Evolutionary conservation across 768 basidiomycete genomes (phyloP).

Genomic region (Lactarius hengduanensis): DNA sequence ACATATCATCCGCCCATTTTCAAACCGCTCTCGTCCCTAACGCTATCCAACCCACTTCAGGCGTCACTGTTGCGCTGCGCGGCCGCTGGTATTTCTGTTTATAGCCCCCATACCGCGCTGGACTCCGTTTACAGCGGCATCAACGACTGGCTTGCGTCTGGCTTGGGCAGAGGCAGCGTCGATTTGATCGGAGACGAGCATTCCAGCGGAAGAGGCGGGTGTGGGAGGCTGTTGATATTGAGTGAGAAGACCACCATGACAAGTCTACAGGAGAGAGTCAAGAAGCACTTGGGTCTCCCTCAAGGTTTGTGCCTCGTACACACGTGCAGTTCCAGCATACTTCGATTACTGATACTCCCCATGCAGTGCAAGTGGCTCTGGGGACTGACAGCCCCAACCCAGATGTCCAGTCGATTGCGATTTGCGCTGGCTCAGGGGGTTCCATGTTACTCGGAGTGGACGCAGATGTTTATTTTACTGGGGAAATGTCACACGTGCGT

Average conservation of each 20-base stretch:
- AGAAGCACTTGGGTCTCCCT: conserved; percentile 31
- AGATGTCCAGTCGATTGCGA: conserved; percentile 61
- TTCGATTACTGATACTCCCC: conserved; percentile 11
- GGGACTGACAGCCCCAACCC: conserved; percentile 28
- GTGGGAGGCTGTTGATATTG: conserved; percentile 19
- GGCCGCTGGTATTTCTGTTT: conserved; percentile 81
- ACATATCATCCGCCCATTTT: conserved; percentile 89
- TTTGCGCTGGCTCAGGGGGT: conserved; percentile 90
- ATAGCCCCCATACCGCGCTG: conserved; percentile 84
- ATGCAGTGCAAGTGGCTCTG: conserved; percentile 64
- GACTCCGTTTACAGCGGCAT: conserved; percentile 84
- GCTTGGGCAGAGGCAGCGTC: conserved; percentile 30
- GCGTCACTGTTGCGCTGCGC: conserved; percentile 75
- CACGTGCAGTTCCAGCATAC: conserved; percentile 17
- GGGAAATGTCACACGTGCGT: conserved; percentile 87
- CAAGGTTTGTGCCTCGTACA: conserved; percentile 43
- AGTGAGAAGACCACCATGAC: conserved; percentile 25
- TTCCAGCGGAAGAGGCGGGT: conserved; percentile 37
- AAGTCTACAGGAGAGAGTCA: conserved; percentile 43
- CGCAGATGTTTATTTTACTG: conserved; percentile 90
- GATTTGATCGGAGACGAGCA: conserved; percentile 43
- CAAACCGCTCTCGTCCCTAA: conserved; percentile 69
- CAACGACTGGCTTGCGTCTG: conserved; percentile 82
- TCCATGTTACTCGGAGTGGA: conserved; percentile 66
- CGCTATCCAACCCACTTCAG: conserved; percentile 76